A percentile compares a stretch with the other conserved stretches of the same genome.
phyloP scores from a whole-genome alignment of 768 basidiomycete genomes.

The Melanogaster broomeanus region DNA sequence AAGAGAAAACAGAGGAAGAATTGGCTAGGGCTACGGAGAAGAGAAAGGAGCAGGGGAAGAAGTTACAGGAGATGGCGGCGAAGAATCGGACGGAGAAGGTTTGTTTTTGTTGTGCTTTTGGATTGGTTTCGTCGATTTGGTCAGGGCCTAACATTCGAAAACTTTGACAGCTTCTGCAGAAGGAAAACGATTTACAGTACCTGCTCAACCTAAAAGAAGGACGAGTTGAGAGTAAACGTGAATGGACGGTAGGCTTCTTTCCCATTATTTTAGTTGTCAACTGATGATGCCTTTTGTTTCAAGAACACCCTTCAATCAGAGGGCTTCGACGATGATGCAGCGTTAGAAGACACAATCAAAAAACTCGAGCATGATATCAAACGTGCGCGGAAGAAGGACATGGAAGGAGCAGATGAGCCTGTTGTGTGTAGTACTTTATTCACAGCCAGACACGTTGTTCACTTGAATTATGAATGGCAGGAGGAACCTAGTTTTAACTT shows the following conservation, averaged over 20 bases:
- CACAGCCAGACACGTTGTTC: background rate
- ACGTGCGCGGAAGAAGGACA: constrained; percentile 79
- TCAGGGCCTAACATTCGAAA: background rate
- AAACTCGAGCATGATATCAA: constrained; percentile 81
- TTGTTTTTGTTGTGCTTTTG: constrained; percentile 1
- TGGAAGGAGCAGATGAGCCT: constrained; percentile 66
- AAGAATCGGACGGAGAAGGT: constrained; percentile 88
- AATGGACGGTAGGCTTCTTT: constrained; percentile 62
- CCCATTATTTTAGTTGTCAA: background rate
- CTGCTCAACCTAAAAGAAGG: constrained; percentile 65
- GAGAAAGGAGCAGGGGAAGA: constrained; percentile 81
- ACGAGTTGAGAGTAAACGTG: constrained; percentile 61
- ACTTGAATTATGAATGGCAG: constrained; percentile 30
- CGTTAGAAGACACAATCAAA: constrained; percentile 80
- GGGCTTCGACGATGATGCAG: constrained; percentile 77
- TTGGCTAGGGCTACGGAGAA: constrained; percentile 75
- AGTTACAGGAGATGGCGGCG: constrained; percentile 89
- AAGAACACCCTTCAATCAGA: constrained; percentile 64
- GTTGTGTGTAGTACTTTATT: constrained; percentile 35
- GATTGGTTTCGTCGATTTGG: background rate
- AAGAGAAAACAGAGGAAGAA: constrained; percentile 93
- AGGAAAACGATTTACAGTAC: constrained; percentile 73
- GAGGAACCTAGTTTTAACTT: constrained; percentile 90
- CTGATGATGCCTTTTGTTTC: background rate
- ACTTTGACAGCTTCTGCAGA: constrained; percentile 60